These are phyloP conservation scores for Xylaria longipes DNA, from an alignment of 495 filamentous ascomycete genomes.

Conservation along the genomic window DNA sequence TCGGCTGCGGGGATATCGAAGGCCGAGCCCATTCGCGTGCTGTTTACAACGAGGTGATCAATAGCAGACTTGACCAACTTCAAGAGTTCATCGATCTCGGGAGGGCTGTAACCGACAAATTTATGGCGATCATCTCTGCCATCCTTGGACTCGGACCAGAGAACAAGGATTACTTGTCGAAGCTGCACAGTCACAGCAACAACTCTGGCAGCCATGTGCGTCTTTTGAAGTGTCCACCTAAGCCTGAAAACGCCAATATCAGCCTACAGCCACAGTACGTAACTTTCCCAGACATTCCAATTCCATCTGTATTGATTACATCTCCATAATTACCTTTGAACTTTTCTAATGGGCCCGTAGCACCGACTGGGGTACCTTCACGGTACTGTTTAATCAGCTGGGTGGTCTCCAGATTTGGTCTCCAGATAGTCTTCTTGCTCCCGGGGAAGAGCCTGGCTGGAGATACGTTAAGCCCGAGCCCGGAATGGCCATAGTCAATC, in stretches of 20 bases:
- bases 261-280: background rate
- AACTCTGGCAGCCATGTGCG: slow-evolving; percentile 4
- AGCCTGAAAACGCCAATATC: background rate
- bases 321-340: background rate
- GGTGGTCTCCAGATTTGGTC: background rate
- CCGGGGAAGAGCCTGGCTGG: background rate
- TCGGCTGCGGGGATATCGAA: slow-evolving; percentile 5
- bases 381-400: background rate
- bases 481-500: background rate
- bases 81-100: background rate
- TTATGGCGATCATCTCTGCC: background rate
- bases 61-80: background rate
- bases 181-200: slow-evolving; percentile 3
- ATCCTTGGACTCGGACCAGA: background rate
- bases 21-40: slow-evolving; percentile 5
- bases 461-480: background rate
- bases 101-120: background rate
- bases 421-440: background rate
- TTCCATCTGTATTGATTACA: background rate
- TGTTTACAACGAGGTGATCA: slow-evolving; percentile 6
- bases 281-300: background rate
- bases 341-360: background rate
- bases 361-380: background rate
- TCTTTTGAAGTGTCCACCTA: background rate
- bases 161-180: background rate